phyloP scores from a whole-genome alignment of 148 eudicot genomes.

The Agrostemma githago region DNA sequence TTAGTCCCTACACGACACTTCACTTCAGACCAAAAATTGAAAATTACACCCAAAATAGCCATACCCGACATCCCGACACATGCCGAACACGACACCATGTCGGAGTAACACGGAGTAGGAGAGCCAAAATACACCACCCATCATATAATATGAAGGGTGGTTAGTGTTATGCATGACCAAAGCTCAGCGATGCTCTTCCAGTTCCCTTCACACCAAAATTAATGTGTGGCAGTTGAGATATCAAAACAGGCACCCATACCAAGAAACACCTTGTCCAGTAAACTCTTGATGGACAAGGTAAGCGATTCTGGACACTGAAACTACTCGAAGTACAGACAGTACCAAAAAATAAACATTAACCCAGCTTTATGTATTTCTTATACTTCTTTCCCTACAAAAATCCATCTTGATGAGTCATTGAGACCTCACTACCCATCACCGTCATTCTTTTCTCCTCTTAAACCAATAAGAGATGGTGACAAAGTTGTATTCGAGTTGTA shows the following conservation, averaged over 20 bases:
- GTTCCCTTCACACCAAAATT: neutral
- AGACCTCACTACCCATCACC: neutral
- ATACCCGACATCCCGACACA: too few relatives aligned
- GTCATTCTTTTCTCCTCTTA: neutral
- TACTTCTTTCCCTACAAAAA: neutral
- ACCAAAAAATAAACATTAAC: neutral
- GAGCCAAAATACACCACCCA: neutral
- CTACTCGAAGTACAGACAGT: neutral
- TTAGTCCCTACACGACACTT: too few relatives aligned
- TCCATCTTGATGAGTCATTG: neutral
- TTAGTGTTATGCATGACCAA: neutral
- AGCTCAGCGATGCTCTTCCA: neutral
- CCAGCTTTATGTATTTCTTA: neutral
- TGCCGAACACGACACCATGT: too few relatives aligned
- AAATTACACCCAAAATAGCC: too few relatives aligned
- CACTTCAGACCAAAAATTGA: too few relatives aligned
- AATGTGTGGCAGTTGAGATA: neutral
- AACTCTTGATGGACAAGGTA: neutral
- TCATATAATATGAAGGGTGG: neutral
- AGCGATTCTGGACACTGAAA: neutral
- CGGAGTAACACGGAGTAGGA: neutral
- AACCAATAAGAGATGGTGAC: neutral
- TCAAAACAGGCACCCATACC: neutral
- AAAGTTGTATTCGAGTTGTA: neutral
- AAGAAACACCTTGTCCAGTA: neutral